Base-by-base conservation (phyloP, 441 rosid genomes). In the Syzygium malaccense region DNA sequence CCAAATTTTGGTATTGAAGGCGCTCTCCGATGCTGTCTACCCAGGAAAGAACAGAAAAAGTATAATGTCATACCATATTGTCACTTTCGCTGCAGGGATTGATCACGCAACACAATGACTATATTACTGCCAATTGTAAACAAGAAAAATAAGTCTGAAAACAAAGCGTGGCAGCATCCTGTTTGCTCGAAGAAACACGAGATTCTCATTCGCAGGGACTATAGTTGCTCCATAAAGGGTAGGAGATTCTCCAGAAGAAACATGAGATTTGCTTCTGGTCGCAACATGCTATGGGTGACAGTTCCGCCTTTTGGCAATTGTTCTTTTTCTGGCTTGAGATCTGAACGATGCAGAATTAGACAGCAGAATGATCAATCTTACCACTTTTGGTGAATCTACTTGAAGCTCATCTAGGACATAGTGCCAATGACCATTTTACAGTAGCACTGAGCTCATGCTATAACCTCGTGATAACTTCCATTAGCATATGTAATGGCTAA, bases 1-100 rank as follows among this genome's bases (percentile, higher is more conserved):
- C 95, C 95, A 51, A 95, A 95, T 88, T 90, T 93, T 3, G 96
- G 95, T 78, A 94, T 86, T 0, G 95, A 93, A 84, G 93, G 89
- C 51, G 75, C 55, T 62, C 91, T 91, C 5, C 88, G 92, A 86
- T 91, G 91, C 94, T 93, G 92, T 60, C 62, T 8, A 17, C 54
- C 58, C 28, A 20, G 18, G 18, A 12, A 71, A 37, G 37, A 28
- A 60, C 62, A 25, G 25, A 57, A 60, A 28, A 75, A 25, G 83
- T 25, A 13, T n/a, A 4, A 41, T 13, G 49, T 23, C 51, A 75
- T 75, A 3, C 83, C 53, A 41, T 5, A 75, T 23, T 23, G 12
- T 6, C 83, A 41, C 83, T 23, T 2, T 48, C 53, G 3, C 41
- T 75, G 53, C 53, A 41, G 18, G 10, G 51, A 75, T 75, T 13